phyloP scores from a whole-genome alignment of 192 early-diverging fungal species.

The Chytriomyces sp. region DNA sequence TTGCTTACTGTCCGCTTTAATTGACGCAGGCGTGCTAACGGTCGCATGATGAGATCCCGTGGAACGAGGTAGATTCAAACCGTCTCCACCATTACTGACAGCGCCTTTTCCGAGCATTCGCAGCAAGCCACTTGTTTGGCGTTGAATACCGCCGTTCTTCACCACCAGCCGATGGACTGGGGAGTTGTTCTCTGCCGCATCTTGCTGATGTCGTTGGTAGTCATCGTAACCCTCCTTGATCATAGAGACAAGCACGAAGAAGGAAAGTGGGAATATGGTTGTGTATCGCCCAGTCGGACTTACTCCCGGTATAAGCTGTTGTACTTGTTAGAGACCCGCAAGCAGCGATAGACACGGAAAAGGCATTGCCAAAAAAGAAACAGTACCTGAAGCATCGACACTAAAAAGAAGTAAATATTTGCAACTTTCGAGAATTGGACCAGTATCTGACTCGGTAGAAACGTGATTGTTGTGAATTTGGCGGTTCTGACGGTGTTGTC shows the following conservation, averaged over 20 bases:
- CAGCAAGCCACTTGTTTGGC: neutral
- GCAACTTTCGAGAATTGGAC: slow-evolving; percentile 74
- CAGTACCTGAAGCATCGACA: slow-evolving; percentile 81
- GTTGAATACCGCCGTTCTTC: neutral
- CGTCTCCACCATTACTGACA: neutral
- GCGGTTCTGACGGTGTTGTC: slow-evolving; percentile 67
- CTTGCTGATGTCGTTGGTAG: slow-evolving; percentile 41
- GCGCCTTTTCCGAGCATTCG: neutral
- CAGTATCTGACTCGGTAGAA: slow-evolving; percentile 67
- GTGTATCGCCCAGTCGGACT: slow-evolving; percentile 81
- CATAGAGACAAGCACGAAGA: slow-evolving; percentile 80
- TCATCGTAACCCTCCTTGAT: slow-evolving; percentile 59
- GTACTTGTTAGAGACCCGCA: neutral
- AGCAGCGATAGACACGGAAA: neutral
- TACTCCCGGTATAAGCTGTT: slow-evolving; percentile 62
- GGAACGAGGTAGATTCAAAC: neutral
- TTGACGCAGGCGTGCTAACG: neutral
- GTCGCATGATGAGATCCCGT: neutral
- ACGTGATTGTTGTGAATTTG: slow-evolving; percentile 63
- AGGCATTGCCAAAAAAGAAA: neutral
- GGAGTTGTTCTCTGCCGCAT: slow-evolving; percentile 41
- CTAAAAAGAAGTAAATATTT: slow-evolving; percentile 79
- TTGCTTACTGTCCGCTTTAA: neutral
- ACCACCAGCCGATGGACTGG: slow-evolving; percentile 32
- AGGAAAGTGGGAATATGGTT: slow-evolving; percentile 72